Evolutionary conservation across 345 rosid genomes (phyloP).

Genomic region (Syzygium aromaticum): DNA sequence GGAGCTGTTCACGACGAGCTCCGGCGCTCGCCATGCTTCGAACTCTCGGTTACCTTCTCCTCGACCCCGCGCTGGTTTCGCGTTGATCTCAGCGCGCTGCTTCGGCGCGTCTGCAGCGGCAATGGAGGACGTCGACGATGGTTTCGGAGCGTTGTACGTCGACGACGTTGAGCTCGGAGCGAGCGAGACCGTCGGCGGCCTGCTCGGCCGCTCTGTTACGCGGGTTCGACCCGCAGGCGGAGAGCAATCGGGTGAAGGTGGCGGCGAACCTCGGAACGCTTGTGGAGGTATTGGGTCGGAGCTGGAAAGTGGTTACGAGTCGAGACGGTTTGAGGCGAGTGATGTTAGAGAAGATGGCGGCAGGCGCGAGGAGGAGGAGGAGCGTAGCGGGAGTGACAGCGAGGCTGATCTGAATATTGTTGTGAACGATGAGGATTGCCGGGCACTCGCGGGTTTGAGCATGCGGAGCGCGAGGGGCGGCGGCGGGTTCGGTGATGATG

Average conservation of each 20-base stretch:
- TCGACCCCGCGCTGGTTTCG: background rate
- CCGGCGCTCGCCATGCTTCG: background rate
- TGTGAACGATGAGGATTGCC: slow-evolving; percentile 46
- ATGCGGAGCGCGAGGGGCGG: slow-evolving; percentile 1
- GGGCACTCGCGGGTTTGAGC: background rate
- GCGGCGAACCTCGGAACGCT: background rate
- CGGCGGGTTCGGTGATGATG: slow-evolving; percentile 2
- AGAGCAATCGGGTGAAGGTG: background rate
- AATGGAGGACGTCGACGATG: slow-evolving; percentile 48
- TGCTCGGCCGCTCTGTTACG: background rate
- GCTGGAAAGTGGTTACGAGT: background rate
- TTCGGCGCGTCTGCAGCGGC: background rate
- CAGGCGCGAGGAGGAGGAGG: slow-evolving; percentile 1
- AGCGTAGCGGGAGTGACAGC: slow-evolving; percentile 32
- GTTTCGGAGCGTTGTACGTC: slow-evolving; percentile 54
- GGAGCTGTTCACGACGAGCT: background rate
- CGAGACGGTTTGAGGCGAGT: background rate
- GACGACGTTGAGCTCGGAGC: slow-evolving; percentile 30
- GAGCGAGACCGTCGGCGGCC: slow-evolving; percentile 12
- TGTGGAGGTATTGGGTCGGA: background rate
- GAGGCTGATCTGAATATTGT: slow-evolving; percentile 67
- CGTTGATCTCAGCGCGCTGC: background rate
- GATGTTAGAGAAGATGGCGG: background rate
- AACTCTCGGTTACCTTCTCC: background rate
- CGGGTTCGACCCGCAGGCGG: background rate